Percentiles rank a stretch among this genome's conserved stretches.
These are phyloP conservation scores for Ilex aquifolium DNA, from an alignment of 257 asterid genomes.

Conservation along the genomic window DNA sequence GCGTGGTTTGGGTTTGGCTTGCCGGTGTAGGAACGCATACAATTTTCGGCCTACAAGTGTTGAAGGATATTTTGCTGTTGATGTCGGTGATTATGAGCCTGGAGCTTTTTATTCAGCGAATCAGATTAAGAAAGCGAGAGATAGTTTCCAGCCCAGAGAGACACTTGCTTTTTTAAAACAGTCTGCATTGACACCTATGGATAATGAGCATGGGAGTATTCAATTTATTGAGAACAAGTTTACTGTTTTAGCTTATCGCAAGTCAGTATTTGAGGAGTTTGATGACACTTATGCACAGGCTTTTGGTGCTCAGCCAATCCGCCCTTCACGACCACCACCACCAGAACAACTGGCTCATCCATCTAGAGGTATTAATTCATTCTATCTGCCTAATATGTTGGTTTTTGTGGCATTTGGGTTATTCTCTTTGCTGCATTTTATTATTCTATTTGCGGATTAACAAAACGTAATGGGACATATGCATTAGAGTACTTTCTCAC, in stretches of 20 bases:
- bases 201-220: conserved; percentile 25
- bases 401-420: no score
- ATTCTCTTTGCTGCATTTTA: no score
- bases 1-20: conserved; percentile 64
- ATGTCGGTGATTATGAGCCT: conserved; percentile 59
- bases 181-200: conserved; percentile 55
- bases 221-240: conserved; percentile 64
- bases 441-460: no score
- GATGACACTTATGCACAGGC: conserved; percentile 96
- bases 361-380: conserved; percentile 50
- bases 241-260: conserved; percentile 56
- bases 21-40: conserved; percentile 62
- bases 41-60: conserved; percentile 50
- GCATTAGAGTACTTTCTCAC: no score
- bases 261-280: conserved; percentile 68
- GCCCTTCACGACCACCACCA: conserved; percentile 50
- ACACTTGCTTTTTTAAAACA: conserved; percentile 46
- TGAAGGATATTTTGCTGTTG: conserved; percentile 59
- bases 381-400: background rate
- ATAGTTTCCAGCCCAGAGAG: conserved; percentile 50
- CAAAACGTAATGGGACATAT: no score
- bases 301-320: conserved; percentile 56
- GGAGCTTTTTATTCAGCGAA: conserved; percentile 44
- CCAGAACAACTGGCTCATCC: conserved; percentile 48
- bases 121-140: conserved; percentile 70